phyloP scores from a whole-genome alignment of 1,284 basidiomycete species.

The Prillingera fragicola region DNA sequence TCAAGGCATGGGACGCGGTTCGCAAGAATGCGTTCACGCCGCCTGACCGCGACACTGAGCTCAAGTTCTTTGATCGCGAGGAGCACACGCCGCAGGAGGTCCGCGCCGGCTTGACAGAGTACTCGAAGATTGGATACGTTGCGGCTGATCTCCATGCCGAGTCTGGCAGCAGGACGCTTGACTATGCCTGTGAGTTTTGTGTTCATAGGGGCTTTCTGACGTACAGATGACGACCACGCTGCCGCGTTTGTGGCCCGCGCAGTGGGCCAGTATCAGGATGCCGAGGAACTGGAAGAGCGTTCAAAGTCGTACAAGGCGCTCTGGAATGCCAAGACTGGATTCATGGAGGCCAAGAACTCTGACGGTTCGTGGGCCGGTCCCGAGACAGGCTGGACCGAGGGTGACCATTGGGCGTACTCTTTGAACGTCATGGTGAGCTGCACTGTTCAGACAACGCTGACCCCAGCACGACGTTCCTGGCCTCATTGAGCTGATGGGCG shows the following conservation, averaged over 20 bases:
- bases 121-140: slow-evolving; percentile 66
- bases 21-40: slow-evolving; percentile 62
- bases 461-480: slow-evolving; percentile 55
- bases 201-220: neutral
- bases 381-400: slow-evolving; percentile 70
- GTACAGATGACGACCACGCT: slow-evolving; percentile 69
- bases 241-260: slow-evolving; percentile 58
- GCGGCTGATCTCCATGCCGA: slow-evolving; percentile 74
- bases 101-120: slow-evolving; percentile 68
- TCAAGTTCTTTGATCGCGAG: slow-evolving; percentile 67
- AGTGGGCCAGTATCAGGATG: slow-evolving; percentile 54
- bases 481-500: slow-evolving; percentile 61
- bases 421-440: slow-evolving; percentile 59
- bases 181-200: slow-evolving; percentile 62
- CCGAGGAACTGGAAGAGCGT: slow-evolving; percentile 56
- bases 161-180: slow-evolving; percentile 67
- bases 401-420: slow-evolving; percentile 77
- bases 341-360: slow-evolving; percentile 71
- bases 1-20: slow-evolving; percentile 67
- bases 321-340: slow-evolving; percentile 67
- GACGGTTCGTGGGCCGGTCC: slow-evolving; percentile 67
- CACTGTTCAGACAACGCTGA: slow-evolving; percentile 4
- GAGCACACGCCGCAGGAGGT: slow-evolving; percentile 77
- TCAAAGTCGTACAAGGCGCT: slow-evolving; percentile 56
- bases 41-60: slow-evolving; percentile 59